Base-by-base conservation (phyloP, 371 early-diverging fungal species). In the Rhizoclosmatium hyalinum region DNA sequence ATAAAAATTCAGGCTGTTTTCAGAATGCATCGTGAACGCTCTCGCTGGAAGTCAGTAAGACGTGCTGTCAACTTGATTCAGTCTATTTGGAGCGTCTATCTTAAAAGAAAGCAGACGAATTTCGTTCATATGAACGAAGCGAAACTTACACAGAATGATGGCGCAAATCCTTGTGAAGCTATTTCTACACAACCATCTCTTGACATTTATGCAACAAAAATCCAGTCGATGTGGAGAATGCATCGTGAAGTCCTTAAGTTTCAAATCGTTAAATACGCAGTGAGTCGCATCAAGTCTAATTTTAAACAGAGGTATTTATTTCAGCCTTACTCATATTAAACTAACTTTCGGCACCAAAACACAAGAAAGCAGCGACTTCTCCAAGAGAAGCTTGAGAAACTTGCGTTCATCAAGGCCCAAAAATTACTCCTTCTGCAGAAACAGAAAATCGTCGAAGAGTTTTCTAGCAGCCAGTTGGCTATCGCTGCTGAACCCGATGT, bases 221-320 rank as follows among this genome's bases (percentile, higher is more conserved):
- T 50, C 50, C 50, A 50, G 50, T 6, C 50, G 50, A 6, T 50
- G 50, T 50, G 50, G 50, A 6, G 50, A 6, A 61, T 61, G 61
- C 12, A 3, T 21, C 19, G 12, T 2, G 61, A 12, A 61, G 19
- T 10, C 12, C 41, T 10, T 21, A 61, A 24, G 61, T 41, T 24
- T 61, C 61, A 24, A 10, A 61, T n/a, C 12, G 12, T 61, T 12
- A 61, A 61, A 61, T 12, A 32, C 41, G 61, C 61, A 2, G 61
- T 61, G 3, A 24, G 41, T 21, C 61, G 61, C 32, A 61, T 61
- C 61, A 61, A 61, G 24, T 3, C 61, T 19, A 12, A 3, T 12
- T 61, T 19, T 24, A 61, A 61, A 61, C 61, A 19, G 41, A 61
- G 61, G 61, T 61, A 12, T 61, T 19, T 61, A 3, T 60, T 61